These are phyloP conservation scores for Fusarium coicis DNA, from an alignment of 2,329 filamentous ascomycete genomes.

Conservation along the genomic window DNA sequence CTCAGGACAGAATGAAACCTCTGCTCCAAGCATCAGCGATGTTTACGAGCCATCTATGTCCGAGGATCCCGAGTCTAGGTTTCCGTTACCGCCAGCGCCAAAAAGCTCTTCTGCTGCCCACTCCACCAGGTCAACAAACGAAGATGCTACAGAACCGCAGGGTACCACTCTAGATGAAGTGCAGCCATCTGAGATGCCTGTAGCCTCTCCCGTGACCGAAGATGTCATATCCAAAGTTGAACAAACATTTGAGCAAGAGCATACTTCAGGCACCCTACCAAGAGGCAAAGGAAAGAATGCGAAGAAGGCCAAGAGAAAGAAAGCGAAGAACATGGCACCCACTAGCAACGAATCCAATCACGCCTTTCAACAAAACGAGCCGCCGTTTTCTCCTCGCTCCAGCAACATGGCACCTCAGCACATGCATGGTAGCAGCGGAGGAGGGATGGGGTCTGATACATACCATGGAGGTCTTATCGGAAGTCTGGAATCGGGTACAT, in stretches of 20 bases:
- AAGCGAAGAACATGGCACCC: conserved; percentile 9
- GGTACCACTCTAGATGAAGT: neutral
- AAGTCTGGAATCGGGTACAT: neutral
- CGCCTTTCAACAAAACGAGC: neutral
- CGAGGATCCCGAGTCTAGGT: neutral
- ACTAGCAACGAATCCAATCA: neutral
- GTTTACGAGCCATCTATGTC: conserved; percentile 13
- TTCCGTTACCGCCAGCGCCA: neutral
- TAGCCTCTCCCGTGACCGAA: neutral
- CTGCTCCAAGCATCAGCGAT: conserved; percentile 21
- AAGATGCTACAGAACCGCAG: neutral
- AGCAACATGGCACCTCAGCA: neutral
- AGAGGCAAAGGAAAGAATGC: conserved; percentile 32
- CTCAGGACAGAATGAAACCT: conserved; percentile 10
- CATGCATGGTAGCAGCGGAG: neutral
- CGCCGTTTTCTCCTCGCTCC: neutral
- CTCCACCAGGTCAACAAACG: neutral
- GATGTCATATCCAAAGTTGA: neutral
- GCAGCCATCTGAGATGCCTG: neutral
- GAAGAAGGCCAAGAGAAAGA: conserved; percentile 44
- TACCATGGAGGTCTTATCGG: neutral
- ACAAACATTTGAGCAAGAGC: neutral
- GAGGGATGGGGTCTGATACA: neutral
- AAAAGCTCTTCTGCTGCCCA: neutral
- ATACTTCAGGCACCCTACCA: neutral